Conservation (phyloP, 352 stramenopile species). For the Globisporangium splendens region DNA sequence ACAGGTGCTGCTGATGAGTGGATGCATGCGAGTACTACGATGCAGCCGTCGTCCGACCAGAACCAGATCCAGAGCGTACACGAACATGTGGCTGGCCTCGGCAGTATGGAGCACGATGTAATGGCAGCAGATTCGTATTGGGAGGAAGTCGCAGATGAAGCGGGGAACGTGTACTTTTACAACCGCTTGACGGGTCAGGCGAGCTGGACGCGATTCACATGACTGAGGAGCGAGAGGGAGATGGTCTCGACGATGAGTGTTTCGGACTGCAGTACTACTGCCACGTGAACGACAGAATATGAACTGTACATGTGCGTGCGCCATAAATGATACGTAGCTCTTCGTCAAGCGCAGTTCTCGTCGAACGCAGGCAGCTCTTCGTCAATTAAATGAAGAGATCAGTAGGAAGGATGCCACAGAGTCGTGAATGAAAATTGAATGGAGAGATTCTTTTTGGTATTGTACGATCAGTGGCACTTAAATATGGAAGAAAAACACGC, state of each 20-base stretch:
- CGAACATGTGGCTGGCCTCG: not conserved
- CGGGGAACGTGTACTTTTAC: conserved; percentile 73
- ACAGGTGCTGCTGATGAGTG: no score
- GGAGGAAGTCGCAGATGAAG: conserved; percentile 70
- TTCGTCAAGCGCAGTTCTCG: no score
- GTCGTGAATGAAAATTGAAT: no score
- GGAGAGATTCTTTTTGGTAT: not conserved
- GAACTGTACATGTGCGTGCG: no score
- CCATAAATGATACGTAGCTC: no score
- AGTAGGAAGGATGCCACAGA: no score
- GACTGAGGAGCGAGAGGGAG: no score
- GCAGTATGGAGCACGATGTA: not conserved
- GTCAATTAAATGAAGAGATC: no score
- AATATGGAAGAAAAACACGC: conserved; percentile 1
- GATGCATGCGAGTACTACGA: not conserved
- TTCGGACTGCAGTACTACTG: no score
- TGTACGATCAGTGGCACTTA: not conserved
- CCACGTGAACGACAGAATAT: no score
- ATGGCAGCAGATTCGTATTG: conserved; percentile 17
- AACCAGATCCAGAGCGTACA: not conserved
- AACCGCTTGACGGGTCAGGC: conserved; percentile 52
- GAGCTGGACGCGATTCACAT: conserved; percentile 47
- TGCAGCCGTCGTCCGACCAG: not conserved
- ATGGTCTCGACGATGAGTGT: no score
- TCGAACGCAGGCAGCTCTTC: no score